Evolutionary conservation across 2,329 filamentous ascomycete genomes (phyloP), one percentile per base, ranked within the genome.

Genomic region (Dactylellina leptospora): DNA sequence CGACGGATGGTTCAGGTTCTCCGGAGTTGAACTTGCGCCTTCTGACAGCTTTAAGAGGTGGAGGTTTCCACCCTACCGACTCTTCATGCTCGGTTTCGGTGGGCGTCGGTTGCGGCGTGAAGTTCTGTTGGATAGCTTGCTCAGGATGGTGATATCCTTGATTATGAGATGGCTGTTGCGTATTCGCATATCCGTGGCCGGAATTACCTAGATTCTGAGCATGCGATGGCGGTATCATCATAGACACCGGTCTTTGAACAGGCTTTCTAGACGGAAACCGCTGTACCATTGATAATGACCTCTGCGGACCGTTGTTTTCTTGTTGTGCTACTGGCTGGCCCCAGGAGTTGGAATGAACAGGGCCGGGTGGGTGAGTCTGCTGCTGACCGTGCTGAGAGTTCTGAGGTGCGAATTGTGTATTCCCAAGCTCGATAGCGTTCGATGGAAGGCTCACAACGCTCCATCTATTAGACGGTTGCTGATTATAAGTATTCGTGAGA

Each of bases 11-110:
- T 2, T 61, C 55, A 1, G 64, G 56, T 13, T 55, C 63, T 48
- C 64, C 66, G 16, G 66, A 63, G 42, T 59, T 44, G 22, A 71
- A 71, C 45, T 54, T 71, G 2, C 66, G 66, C 38, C 66, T 13
- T 18, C 40, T 48, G 1, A 71, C 36, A 33, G 42, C 25, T 27
- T 63, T 63, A 0, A 63, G 53, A 18, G 66, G 66, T 11, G 66
- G 66, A 5, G 66, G 66, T 56, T 45, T 63, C 66, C 66, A 71
- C 2, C 58, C 53, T 28, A 44, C 45, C 36, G 40, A 42, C 13
- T 63, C 64, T 8, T 50, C 48, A 23, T 38, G 9, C 4, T 51
- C 48, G 11, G 40, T 20, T 11, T 23, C 2, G 22, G 16, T 20
- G 4, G 33, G 3, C 18, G 27, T 42, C 10, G 53, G 44, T 16